Evolutionary conservation across 2,329 filamentous ascomycete genomes (phyloP), one percentile per base, ranked within the genome.

Genomic region (Fusarium sp.): DNA sequence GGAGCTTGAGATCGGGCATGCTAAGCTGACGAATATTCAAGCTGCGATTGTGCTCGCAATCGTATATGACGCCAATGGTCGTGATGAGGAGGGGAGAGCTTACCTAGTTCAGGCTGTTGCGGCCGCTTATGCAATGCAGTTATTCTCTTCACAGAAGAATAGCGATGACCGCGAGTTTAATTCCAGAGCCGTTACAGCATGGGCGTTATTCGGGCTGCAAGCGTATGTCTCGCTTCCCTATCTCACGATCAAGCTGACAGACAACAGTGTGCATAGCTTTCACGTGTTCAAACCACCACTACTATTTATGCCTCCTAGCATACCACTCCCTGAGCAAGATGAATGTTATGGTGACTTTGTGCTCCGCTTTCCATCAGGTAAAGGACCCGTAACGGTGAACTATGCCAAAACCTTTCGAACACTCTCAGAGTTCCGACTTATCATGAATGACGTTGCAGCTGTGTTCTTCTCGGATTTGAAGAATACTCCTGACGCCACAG

Each of bases 401-500:
- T 63, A 33, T 21, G 18, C 10, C 1, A 10, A 45, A 21, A 63
- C 56, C 5, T 63, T 63, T 1, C 48, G 25, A 0, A 27, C 45
- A 2, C 1, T 45, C 1, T 39, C 57, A 2, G 18, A 62, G 7
- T 29, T 62, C 12, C 31, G 61, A 21, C 1, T 18, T 7, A 62
- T 62, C 11, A 9, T 63, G 4, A 45, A 63, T 5, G 38, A 62
- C 2, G 18, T 52, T 4, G 61, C 56, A 14, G n/a, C 7, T n/a
- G 39, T 29, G 0, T 63, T 61, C 19, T 61, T 63, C n/a, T 11
- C 3, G 0, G n/a, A 27, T 12, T 23, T 51, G 0, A 3, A 33
- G 7, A n/a, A 16, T 0, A n/a, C 38, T 0, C 7, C 33, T 0
- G 14, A 23, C 0, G 1, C 18, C 14, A 37, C 3, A 0, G 4